Evolutionary conservation across 164 flowering plant species (phyloP).

Genomic region (Cinnamomum chago): DNA sequence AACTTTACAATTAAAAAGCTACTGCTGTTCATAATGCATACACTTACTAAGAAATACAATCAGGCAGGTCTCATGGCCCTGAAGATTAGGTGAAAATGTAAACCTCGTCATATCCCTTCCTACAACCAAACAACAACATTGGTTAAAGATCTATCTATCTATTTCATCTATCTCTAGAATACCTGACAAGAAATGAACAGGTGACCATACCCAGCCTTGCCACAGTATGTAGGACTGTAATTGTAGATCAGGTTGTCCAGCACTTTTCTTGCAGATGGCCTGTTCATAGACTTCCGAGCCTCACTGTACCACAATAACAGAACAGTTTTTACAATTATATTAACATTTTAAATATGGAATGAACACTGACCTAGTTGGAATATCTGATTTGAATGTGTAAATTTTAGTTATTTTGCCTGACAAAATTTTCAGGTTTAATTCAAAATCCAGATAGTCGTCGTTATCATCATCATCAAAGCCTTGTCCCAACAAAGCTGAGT

Average conservation of each 20-base stretch:
- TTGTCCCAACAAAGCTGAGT: too few species aligned
- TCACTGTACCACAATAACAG: slow-evolving; percentile 49
- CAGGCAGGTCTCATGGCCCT: background rate
- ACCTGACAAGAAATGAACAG: background rate
- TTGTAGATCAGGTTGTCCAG: slow-evolving; percentile 87
- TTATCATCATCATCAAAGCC: too few species aligned
- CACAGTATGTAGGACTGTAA: slow-evolving; percentile 85
- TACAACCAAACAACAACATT: slow-evolving; percentile 19
- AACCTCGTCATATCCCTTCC: slow-evolving; percentile 84
- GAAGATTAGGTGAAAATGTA: slow-evolving; percentile 47
- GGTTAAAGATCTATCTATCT: background rate
- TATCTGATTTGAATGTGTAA: too few species aligned
- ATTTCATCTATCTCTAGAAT: background rate
- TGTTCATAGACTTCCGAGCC: slow-evolving; percentile 78
- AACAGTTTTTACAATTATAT: background rate
- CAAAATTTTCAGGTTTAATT: too few species aligned
- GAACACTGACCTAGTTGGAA: background rate
- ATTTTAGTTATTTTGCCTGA: background rate
- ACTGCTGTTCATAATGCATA: background rate
- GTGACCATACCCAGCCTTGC: slow-evolving; percentile 75
- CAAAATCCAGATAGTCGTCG: too few species aligned
- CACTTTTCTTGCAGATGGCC: slow-evolving; percentile 58
- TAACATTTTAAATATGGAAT: background rate
- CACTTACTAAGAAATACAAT: background rate
- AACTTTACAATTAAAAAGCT: background rate